These are phyloP conservation scores for Xylariaceae sp. DNA, from an alignment of 2,329 filamentous ascomycete species.

Conservation along the genomic window DNA sequence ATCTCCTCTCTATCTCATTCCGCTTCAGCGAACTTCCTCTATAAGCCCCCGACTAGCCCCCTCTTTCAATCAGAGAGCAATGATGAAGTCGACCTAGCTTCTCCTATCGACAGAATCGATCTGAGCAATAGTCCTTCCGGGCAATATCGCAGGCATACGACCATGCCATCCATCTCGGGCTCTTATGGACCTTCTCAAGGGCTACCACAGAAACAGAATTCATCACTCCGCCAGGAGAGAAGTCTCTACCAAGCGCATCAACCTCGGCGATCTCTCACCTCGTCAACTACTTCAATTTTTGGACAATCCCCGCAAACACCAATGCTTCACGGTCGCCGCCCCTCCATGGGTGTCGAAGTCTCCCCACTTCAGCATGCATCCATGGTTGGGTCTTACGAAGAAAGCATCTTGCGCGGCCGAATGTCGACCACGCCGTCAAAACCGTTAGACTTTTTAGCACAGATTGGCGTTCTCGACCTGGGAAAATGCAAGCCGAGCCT, in stretches of 20 bases:
- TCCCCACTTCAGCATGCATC: conserved; percentile 83
- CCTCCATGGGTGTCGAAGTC: conserved; percentile 68
- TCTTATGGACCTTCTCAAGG: conserved; percentile 41
- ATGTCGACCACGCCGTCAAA: conserved; percentile 97
- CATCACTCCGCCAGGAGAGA: conserved; percentile 54
- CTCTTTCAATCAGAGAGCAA: conserved; percentile 85
- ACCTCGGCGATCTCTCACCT: conserved; percentile 69
- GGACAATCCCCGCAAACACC: conserved; percentile 49
- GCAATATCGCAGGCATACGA: conserved; percentile 61
- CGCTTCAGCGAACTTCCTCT: conserved; percentile 72
- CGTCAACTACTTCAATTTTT: conserved; percentile 44
- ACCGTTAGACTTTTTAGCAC: conserved; percentile 86
- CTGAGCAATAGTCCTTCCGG: conserved; percentile 39
- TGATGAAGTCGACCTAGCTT: conserved; percentile 65
- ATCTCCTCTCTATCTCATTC: conserved; percentile 66
- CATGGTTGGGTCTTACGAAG: conserved; percentile 97
- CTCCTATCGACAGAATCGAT: conserved; percentile 49
- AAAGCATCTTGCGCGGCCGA: conserved; percentile 87
- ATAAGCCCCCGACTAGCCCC: conserved; percentile 87
- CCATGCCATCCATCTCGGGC: conserved; percentile 58
- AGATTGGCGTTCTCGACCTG: conserved; percentile 88
- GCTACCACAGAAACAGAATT: conserved; percentile 32
- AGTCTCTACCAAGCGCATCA: conserved; percentile 72
- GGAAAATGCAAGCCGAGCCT: conserved; percentile 84
- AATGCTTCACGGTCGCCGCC: conserved; percentile 53